phyloP scores from a whole-genome alignment of 331 rosid species.

The Rosa hybrid region DNA sequence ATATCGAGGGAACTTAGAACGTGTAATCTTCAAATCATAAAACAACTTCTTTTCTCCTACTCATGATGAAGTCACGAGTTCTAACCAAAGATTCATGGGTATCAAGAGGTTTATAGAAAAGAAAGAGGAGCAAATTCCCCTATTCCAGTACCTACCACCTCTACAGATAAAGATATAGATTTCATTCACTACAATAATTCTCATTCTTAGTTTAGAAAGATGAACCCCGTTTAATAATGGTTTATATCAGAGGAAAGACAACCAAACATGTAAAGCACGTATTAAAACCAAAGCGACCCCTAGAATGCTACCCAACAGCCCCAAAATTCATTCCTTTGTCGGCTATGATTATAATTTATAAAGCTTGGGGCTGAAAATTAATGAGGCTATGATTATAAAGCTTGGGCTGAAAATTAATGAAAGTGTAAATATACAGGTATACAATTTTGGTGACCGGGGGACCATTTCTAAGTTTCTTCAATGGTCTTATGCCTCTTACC shows the following conservation, averaged over 20 bases:
- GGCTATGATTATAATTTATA: slow-evolving; percentile 4
- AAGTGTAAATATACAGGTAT: background rate
- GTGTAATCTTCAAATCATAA: background rate
- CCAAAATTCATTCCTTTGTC: slow-evolving; percentile 20
- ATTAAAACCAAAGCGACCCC: slow-evolving; percentile 16
- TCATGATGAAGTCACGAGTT: slow-evolving; percentile 11
- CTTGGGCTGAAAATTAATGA: background rate
- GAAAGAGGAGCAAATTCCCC: background rate
- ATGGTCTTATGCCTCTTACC: background rate
- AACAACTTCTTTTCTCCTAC: background rate
- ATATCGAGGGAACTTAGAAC: background rate
- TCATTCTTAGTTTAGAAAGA: background rate
- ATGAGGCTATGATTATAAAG: slow-evolving; percentile 8
- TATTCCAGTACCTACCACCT: background rate
- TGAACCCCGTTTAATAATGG: background rate
- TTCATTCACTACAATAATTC: background rate
- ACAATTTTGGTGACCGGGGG: slow-evolving; percentile 2
- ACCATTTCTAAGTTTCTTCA: background rate
- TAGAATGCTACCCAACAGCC: slow-evolving; percentile 13
- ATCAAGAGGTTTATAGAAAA: background rate
- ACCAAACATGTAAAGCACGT: slow-evolving; percentile 9
- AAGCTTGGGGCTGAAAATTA: slow-evolving; percentile 6
- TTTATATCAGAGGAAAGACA: slow-evolving; percentile 16
- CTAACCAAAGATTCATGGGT: background rate
- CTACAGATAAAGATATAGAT: background rate